These are phyloP conservation scores for Rhizopogon vulgaris DNA, from an alignment of 768 basidiomycete genomes.

Conservation along the genomic window DNA sequence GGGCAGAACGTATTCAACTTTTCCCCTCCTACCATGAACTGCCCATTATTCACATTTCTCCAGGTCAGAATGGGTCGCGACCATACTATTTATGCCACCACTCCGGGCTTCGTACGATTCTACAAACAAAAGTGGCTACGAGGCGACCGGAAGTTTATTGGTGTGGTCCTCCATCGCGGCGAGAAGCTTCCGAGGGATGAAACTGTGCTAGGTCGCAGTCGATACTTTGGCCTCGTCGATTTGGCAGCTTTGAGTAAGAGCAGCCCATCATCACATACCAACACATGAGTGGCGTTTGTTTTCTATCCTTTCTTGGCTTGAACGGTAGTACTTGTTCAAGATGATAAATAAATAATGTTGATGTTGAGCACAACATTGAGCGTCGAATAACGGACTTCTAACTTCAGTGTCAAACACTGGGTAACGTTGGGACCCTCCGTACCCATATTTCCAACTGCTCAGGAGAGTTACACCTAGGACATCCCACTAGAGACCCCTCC, in stretches of 20 bases:
- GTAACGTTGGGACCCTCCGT: too few species aligned
- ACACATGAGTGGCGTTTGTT: conserved; percentile 1
- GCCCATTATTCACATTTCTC: conserved; percentile 5
- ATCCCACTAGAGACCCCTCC: too few species aligned
- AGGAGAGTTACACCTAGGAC: too few species aligned
- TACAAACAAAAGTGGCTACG: conserved; percentile 79
- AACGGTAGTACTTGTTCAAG: too few species aligned
- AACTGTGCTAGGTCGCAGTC: conserved; percentile 64
- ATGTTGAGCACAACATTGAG: too few species aligned
- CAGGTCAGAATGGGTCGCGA: conserved; percentile 91
- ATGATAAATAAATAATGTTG: too few species aligned
- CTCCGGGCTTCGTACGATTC: conserved; percentile 91
- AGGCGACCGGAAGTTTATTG: conserved; percentile 73
- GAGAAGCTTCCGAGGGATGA: conserved; percentile 88
- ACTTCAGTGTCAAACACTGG: too few species aligned
- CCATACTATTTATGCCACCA: conserved; percentile 88
- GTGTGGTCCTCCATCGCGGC: conserved; percentile 75
- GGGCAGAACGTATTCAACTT: conserved; percentile 75
- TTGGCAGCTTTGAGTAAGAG: conserved; percentile 33
- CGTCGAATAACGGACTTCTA: too few species aligned
- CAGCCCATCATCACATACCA: conserved; percentile 6
- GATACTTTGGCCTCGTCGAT: conserved; percentile 76
- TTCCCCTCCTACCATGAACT: not conserved
- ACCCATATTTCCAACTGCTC: too few species aligned
- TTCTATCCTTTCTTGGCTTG: too few species aligned